Base-by-base conservation (phyloP, 2,329 filamentous ascomycete species). In the Trichoderma sp. region DNA sequence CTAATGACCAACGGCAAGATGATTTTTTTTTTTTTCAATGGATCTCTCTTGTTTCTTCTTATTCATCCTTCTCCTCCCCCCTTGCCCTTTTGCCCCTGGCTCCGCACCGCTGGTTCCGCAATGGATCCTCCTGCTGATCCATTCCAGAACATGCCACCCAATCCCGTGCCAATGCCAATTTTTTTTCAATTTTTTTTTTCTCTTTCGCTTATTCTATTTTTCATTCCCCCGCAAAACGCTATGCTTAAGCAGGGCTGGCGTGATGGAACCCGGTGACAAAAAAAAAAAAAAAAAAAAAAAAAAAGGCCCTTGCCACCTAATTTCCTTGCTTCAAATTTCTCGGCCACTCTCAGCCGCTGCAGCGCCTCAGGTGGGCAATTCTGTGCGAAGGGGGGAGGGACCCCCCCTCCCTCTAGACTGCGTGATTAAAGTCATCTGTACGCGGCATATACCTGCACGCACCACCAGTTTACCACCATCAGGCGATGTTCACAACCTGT, bases 201-300 rank as follows among this genome's bases (percentile, higher is more conserved):
- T 56, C 32, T 22, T 15, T 15, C 13, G 9, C 22, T 25, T 25
- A 19, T 42, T 10, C 22, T 12, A 25, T 64, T 29, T 19, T 9
- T 12, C 12, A 54, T 32, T 63, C 59, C 67, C 67, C 67, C 67
- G 67, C 67, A 68, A 68, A 68, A 68, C 59, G 67, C 67, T 64
- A 68, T 32, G 39, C 60, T 57, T 7, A 13, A 68, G 37, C 35
- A 6, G 56, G 64, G 25, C 39, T 65, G 50, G 61, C 2, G 5
- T 29, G 61, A 64, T 64, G 52, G 50, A 48, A 10, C 42, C n/a
- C 13, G 37, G 37, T n/a, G n/a, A n/a, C n/a, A 45, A 4, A 0
- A 5, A n/a, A n/a, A 13, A 37, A 42, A n/a, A 19, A n/a, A 45
- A 4, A 0, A 5, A n/a, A n/a, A 13, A 37, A 42, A n/a, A 42